phyloP scores from a whole-genome alignment of 1,139 yeast species.

The Hansenula anomala region DNA sequence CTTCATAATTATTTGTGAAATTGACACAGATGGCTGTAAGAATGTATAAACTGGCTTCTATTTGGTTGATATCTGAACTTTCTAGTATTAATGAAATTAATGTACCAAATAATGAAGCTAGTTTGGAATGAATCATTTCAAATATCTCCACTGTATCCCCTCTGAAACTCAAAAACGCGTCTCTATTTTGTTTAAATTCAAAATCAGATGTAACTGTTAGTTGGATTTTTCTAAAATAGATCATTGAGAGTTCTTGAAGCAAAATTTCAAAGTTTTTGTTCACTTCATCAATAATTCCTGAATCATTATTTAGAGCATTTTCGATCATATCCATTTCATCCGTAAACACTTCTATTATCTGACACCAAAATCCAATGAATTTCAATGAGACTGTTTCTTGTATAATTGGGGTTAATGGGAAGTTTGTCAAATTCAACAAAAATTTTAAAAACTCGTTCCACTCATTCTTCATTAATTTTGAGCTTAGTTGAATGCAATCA shows the following conservation, averaged over 20 bases:
- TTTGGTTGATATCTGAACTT: conserved; percentile 35
- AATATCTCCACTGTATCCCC: conserved; percentile 72
- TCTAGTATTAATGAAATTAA: conserved; percentile 35
- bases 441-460: conserved; percentile 40
- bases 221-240: conserved; percentile 62
- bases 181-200: conserved; percentile 25
- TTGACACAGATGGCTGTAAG: conserved; percentile 40
- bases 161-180: conserved; percentile 64
- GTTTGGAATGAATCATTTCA: conserved; percentile 61
- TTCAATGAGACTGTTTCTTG: conserved; percentile 70
- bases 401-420: conserved; percentile 54
- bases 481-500: conserved; percentile 46
- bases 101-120: conserved; percentile 53
- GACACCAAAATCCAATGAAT: conserved; percentile 77
- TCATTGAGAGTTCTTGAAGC: conserved; percentile 41
- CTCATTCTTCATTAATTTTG: conserved; percentile 36
- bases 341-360: conserved; percentile 57
- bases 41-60: conserved; percentile 69
- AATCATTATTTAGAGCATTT: conserved; percentile 27
- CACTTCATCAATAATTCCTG: conserved; percentile 23
- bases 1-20: conserved; percentile 29
- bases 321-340: conserved; percentile 48
- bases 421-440: conserved; percentile 53
- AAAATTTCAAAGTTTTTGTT: conserved; percentile 31
- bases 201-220: conserved; percentile 26